phyloP scores from a whole-genome alignment of 179 eudicot species.

The Patellifolia procumbens region DNA sequence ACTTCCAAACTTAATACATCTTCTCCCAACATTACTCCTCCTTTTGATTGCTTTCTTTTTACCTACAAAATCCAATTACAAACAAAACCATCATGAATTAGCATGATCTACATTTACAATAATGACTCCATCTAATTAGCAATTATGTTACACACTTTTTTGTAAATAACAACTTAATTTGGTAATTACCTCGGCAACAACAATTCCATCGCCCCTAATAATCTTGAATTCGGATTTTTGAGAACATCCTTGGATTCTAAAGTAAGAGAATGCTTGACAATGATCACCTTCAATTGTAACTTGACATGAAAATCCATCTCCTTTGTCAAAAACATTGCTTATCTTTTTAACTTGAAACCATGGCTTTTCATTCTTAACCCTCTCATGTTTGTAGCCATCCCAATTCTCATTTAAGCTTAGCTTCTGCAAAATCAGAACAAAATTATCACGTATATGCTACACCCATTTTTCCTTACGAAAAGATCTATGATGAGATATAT shows the following conservation, averaged over 20 bases:
- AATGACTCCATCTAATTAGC: too few relatives aligned
- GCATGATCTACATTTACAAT: too few relatives aligned
- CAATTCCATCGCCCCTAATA: conserved; percentile 22
- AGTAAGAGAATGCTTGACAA: conserved; percentile 28
- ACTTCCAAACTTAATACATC: conserved; percentile 63
- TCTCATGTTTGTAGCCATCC: conserved; percentile 38
- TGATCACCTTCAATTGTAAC: conserved; percentile 26
- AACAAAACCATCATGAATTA: neutral
- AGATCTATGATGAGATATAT: too few relatives aligned
- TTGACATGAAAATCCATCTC: conserved; percentile 31
- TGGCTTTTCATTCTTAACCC: conserved; percentile 28
- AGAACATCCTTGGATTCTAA: conserved; percentile 29
- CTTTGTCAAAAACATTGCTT: conserved; percentile 19
- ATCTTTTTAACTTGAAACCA: conserved; percentile 39
- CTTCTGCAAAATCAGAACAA: conserved; percentile 30
- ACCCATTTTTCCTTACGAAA: neutral
- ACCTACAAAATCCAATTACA: conserved; percentile 32
- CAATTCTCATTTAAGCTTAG: conserved; percentile 36
- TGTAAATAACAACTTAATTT: neutral
- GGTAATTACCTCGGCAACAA: conserved; percentile 27
- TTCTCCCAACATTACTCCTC: conserved; percentile 58
- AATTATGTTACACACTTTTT: neutral
- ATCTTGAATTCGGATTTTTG: conserved; percentile 35
- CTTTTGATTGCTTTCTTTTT: conserved; percentile 44
- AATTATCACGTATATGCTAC: neutral